These are phyloP conservation scores for Canariomyces notabilis DNA, from an alignment of 2,329 filamentous ascomycete genomes.

Conservation along the genomic window DNA sequence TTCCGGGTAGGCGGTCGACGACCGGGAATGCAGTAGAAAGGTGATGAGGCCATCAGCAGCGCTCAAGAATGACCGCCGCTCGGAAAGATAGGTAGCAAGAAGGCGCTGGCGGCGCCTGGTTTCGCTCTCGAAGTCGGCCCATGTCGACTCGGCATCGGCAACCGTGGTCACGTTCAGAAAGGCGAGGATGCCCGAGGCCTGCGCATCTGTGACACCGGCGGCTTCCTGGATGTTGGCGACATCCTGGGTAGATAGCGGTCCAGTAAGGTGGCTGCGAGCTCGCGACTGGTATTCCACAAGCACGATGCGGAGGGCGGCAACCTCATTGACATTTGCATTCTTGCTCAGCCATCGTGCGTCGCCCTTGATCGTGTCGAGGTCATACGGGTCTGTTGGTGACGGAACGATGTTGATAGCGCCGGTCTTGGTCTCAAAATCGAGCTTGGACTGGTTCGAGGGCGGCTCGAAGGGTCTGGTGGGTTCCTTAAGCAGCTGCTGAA, in stretches of 20 bases:
- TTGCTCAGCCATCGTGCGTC: conserved; percentile 84
- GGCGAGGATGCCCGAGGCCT: conserved; percentile 52
- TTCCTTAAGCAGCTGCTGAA: conserved; percentile 61
- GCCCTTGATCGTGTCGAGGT: conserved; percentile 74
- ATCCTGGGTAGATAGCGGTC: conserved; percentile 72
- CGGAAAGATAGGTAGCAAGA: conserved; percentile 64
- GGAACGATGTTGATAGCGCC: conserved; percentile 80
- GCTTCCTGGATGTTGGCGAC: conserved; percentile 70
- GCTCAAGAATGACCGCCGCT: conserved; percentile 64
- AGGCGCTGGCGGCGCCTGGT: conserved; percentile 62
- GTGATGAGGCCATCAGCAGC: conserved; percentile 53
- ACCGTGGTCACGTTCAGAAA: conserved; percentile 44
- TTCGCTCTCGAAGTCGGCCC: conserved; percentile 56
- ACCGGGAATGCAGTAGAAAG: conserved; percentile 40
- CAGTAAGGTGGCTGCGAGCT: conserved; percentile 65
- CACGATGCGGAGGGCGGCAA: conserved; percentile 73
- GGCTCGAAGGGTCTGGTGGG: conserved; percentile 64
- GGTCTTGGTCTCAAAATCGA: conserved; percentile 75
- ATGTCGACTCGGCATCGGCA: conserved; percentile 50
- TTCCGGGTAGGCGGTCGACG: conserved; percentile 18
- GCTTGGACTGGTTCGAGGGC: conserved; percentile 58
- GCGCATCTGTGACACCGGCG: conserved; percentile 58
- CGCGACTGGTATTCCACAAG: conserved; percentile 80
- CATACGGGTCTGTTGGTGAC: conserved; percentile 59
- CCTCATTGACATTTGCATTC: conserved; percentile 70